Percentiles rank a stretch among this genome's conserved stretches.
These are phyloP conservation scores for Chloromonas sp. DNA, from an alignment of 163 green algal genomes.

Conservation along the genomic window DNA sequence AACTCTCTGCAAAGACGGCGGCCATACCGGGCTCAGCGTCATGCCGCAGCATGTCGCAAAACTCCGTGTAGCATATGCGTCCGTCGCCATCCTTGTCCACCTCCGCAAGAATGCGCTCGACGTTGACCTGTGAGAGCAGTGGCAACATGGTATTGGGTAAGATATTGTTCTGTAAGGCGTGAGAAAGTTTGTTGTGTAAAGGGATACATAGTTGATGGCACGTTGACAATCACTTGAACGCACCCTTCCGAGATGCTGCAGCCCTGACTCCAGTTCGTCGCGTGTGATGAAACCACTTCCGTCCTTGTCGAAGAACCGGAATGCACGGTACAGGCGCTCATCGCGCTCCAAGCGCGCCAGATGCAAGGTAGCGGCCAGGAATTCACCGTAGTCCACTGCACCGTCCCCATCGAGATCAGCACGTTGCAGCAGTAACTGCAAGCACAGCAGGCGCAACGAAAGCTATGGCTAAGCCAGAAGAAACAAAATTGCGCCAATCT, in stretches of 20 bases:
- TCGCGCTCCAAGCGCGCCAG: constrained; percentile 46
- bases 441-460: constrained; percentile 22
- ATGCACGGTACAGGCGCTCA: constrained; percentile 39
- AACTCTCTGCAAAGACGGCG: not conserved
- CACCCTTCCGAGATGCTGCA: constrained; percentile 13
- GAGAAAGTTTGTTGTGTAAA: not conserved
- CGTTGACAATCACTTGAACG: not conserved
- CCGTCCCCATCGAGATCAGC: constrained; percentile 67
- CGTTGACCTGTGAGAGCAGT: constrained; percentile 4
- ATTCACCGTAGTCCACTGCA: constrained; percentile 73
- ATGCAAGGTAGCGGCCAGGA: constrained; percentile 67
- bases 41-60: constrained; percentile 38
- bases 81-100: constrained; percentile 55
- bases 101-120: constrained; percentile 39
- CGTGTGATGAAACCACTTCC: constrained; percentile 35
- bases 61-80: constrained; percentile 49
- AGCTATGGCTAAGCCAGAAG: not conserved
- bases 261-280: constrained; percentile 33
- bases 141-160: not conserved
- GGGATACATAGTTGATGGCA: not conserved
- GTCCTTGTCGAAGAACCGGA: constrained; percentile 42
- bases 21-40: not conserved
- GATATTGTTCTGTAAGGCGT: not conserved
- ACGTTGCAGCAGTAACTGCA: constrained; percentile 9
- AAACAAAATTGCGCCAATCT: not conserved